Evolutionary conservation across 129 eudicot species (phyloP).

Genomic region (Escallonia herrerae): DNA sequence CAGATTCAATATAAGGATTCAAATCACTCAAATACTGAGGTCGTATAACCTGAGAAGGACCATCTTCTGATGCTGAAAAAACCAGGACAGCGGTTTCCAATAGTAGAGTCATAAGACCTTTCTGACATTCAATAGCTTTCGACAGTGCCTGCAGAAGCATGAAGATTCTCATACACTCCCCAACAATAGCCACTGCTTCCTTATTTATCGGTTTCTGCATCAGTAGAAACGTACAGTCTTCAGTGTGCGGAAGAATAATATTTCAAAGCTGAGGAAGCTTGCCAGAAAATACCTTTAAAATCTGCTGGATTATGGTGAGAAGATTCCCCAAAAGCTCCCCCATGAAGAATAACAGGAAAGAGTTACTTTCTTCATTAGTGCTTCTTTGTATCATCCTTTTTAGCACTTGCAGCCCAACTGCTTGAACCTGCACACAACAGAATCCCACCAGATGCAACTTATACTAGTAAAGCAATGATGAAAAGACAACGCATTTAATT

Average conservation of each 20-base stretch:
- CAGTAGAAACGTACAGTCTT: constrained; percentile 11
- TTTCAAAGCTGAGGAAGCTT: constrained; percentile 10
- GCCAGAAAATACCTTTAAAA: constrained; percentile 42
- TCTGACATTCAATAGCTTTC: constrained; percentile 57
- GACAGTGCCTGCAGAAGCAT: constrained; percentile 76
- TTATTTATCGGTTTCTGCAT: constrained; percentile 55
- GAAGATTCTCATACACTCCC: constrained; percentile 77
- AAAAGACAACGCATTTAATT: constrained; percentile 5
- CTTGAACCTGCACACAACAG: constrained; percentile 44
- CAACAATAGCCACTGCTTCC: constrained; percentile 64
- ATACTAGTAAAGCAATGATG: too few relatives aligned
- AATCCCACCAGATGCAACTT: not conserved
- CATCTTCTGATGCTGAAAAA: constrained; percentile 45
- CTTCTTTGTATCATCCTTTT: constrained; percentile 50
- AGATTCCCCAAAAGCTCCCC: constrained; percentile 76
- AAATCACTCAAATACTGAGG: constrained; percentile 5
- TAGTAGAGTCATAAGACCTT: constrained; percentile 57
- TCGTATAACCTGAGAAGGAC: constrained; percentile 46
- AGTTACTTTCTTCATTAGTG: constrained; percentile 30
- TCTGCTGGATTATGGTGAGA: constrained; percentile 32
- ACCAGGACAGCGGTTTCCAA: constrained; percentile 79
- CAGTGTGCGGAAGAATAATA: constrained; percentile 5
- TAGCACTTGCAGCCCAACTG: constrained; percentile 68
- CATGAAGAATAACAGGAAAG: constrained; percentile 44
- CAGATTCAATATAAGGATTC: not conserved